phyloP scores from a whole-genome alignment of 805 yeast species.

The Metschnikowia drakensbergensis region DNA sequence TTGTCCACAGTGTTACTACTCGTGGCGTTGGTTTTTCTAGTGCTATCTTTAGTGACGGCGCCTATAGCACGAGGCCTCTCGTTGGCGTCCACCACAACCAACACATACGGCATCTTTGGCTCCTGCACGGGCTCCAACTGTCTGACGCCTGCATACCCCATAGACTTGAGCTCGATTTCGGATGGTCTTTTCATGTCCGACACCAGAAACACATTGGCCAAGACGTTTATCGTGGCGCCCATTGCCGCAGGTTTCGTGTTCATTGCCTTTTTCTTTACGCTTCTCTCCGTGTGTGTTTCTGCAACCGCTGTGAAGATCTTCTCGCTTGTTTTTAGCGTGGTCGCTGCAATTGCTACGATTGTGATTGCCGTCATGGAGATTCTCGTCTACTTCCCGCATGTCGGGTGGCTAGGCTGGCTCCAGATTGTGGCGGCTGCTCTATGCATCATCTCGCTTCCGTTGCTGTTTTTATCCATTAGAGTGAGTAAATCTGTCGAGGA shows the following conservation, averaged over 20 bases:
- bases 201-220: constrained; percentile 51
- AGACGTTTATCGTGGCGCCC: constrained; percentile 58
- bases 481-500: constrained; percentile 23
- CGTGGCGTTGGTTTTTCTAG: constrained; percentile 57
- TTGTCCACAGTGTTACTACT: constrained; percentile 42
- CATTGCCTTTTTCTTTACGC: constrained; percentile 24
- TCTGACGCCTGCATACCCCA: constrained; percentile 44
- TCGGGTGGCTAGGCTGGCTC: constrained; percentile 71
- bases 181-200: constrained; percentile 48
- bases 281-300: constrained; percentile 24
- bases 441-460: constrained; percentile 48
- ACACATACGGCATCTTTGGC: constrained; percentile 65
- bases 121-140: constrained; percentile 47
- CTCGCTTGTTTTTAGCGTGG: constrained; percentile 41
- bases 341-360: constrained; percentile 54
- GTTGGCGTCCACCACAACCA: constrained; percentile 44
- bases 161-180: constrained; percentile 25
- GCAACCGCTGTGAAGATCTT: constrained; percentile 27
- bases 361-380: constrained; percentile 52
- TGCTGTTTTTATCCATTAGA: constrained; percentile 36
- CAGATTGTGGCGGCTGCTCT: constrained; percentile 63
- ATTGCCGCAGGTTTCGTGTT: constrained; percentile 64
- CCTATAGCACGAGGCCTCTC: constrained; percentile 52
- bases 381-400: constrained; percentile 59
- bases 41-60: constrained; percentile 57